phyloP scores from a whole-genome alignment of 2,329 filamentous ascomycete species.

The Didymellaceae sp. region DNA sequence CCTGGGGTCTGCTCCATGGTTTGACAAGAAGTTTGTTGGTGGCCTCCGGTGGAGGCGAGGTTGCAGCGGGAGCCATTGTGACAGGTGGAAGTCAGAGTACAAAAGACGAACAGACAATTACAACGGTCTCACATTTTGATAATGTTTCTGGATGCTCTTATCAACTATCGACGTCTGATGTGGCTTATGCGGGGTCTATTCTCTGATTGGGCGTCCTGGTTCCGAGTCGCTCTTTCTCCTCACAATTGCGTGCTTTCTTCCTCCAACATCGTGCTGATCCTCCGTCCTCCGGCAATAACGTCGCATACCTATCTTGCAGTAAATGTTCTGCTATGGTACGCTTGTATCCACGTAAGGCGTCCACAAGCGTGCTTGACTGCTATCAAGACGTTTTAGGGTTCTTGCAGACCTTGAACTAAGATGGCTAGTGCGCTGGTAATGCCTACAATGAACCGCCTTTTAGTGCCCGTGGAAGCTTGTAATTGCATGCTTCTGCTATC shows the following conservation, averaged over 20 bases:
- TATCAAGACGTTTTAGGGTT: neutral
- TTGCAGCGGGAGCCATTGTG: slow-evolving; percentile 27
- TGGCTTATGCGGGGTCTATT: slow-evolving; percentile 12
- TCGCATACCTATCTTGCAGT: neutral
- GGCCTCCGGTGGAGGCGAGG: slow-evolving; percentile 12
- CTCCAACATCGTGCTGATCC: slow-evolving; percentile 15
- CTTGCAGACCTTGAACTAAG: neutral
- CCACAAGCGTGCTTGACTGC: slow-evolving; percentile 7
- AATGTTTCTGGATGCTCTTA: neutral
- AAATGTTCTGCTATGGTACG: neutral
- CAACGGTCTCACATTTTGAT: no score
- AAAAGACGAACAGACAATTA: no score
- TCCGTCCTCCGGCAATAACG: slow-evolving; percentile 6
- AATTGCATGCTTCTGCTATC: neutral
- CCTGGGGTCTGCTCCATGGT: slow-evolving; percentile 27
- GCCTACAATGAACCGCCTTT: neutral
- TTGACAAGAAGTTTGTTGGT: slow-evolving; percentile 20
- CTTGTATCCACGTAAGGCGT: slow-evolving; percentile 3
- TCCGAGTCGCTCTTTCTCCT: slow-evolving; percentile 14
- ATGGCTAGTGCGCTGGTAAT: neutral
- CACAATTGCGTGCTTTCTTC: slow-evolving; percentile 31
- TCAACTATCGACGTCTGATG: neutral
- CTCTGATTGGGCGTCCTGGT: slow-evolving; percentile 14
- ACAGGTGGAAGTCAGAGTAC: no score
- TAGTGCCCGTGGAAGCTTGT: slow-evolving; percentile 12